Evolutionary conservation across 495 filamentous ascomycete species (phyloP), one percentile per base, ranked within the genome.

Genomic region (Podospora didyma): DNA sequence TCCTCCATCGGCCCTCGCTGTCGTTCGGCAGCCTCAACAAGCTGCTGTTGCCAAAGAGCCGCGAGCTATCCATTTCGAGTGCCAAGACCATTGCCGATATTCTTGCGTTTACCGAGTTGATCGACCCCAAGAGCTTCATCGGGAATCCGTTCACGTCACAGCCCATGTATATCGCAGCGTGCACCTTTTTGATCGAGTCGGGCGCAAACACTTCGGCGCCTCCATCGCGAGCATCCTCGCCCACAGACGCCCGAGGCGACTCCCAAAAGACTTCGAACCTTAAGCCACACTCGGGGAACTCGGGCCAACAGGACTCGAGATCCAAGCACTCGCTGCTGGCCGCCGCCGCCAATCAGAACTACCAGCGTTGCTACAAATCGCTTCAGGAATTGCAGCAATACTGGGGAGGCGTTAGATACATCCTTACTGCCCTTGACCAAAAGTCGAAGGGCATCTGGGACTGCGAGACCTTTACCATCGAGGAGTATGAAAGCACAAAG

Each of bases 21-120:
- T 87, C 85, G 0, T 89, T 90, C 58, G 88, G 87, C 50, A 86
- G 84, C 17, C 70, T 75, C 37, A 69, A 66, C 45, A 81, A 86
- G 51, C 83, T 87, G 41, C 77, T 92, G 7, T 84, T 88, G 55
- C 80, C 86, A 2, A 87, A 92, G 57, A 91, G 88, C 53, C 82
- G 86, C 44, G 88, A 92, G 69, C 72, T 93, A 16, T 89, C 87
- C 23, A 91, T 92, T 86, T 91, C 87, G 0, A 92, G 89, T 26
- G 90, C 90, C 50, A 93, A 92, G 73, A 92, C 89, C 0, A 92
- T 95, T 57, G 88, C 88, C 28, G 88, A 95, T 66, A 92, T 95
- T 46, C 74, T 92, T 4, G 84, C 83, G 3, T 92, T 91, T 61
- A 85, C 88, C 0, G 89, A 92, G 62, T 69, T 90, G 3, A 84